phyloP scores from a whole-genome alignment of 1,284 basidiomycete genomes.

The Ganoderma resinaceum region DNA sequence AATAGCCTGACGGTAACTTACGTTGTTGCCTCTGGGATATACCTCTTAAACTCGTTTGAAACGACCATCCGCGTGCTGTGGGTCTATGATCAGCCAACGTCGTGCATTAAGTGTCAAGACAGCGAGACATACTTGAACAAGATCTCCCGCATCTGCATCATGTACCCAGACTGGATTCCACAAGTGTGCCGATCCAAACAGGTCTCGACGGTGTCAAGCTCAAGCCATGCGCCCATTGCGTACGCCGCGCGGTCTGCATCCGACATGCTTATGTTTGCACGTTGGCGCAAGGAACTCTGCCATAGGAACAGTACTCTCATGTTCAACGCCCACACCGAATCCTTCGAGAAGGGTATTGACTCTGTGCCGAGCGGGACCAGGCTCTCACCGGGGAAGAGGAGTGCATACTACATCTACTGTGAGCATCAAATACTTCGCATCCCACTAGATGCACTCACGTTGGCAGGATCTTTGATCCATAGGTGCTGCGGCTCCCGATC shows the following conservation, averaged over 20 bases:
- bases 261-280: conserved; percentile 46
- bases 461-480: conserved; percentile 69
- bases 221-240: conserved; percentile 73
- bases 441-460: conserved; percentile 48
- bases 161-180: conserved; percentile 65
- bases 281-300: conserved; percentile 71
- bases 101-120: conserved; percentile 39
- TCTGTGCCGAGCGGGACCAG: conserved; percentile 37
- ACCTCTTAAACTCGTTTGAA: conserved; percentile 71
- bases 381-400: conserved; percentile 76
- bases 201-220: conserved; percentile 69
- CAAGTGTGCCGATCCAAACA: conserved; percentile 71
- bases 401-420: conserved; percentile 55
- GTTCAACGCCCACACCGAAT: conserved; percentile 75
- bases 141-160: conserved; percentile 75
- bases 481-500: conserved; percentile 45
- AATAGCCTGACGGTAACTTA: conserved; percentile 42
- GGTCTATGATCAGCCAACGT: conserved; percentile 63
- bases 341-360: conserved; percentile 36
- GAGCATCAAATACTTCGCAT: not conserved
- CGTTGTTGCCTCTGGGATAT: conserved; percentile 66
- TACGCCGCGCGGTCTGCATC: conserved; percentile 65
- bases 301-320: conserved; percentile 75
- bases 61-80: conserved; percentile 72
- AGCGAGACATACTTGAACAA: conserved; percentile 72